phyloP scores from a whole-genome alignment of 805 yeast species.

The Candida broadrunensis region DNA sequence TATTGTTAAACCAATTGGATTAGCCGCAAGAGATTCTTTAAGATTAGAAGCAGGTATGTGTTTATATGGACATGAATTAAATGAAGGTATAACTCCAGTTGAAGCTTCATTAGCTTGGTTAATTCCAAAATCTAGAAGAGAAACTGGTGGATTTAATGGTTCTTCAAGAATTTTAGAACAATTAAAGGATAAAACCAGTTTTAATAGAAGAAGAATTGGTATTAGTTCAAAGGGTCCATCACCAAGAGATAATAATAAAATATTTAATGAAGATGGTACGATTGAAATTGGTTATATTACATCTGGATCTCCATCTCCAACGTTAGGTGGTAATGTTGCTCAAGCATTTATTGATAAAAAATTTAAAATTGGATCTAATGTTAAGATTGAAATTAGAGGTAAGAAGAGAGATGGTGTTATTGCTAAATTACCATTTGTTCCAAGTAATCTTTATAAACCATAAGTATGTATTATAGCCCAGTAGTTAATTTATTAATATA shows the following conservation, averaged over 20 bases:
- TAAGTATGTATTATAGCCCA: no score
- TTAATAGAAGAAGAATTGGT: conserved; percentile 68
- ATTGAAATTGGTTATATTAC: conserved; percentile 53
- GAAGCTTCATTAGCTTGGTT: conserved; percentile 91
- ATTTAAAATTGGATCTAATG: conserved; percentile 68
- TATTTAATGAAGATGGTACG: conserved; percentile 53
- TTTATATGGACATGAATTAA: conserved; percentile 88
- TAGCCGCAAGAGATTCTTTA: conserved; percentile 97
- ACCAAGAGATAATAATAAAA: conserved; percentile 76
- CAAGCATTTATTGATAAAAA: conserved; percentile 83
- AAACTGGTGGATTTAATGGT: conserved; percentile 67
- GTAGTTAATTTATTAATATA: no score
- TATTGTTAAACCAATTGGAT: conserved; percentile 79
- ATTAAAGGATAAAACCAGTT: conserved; percentile 59
- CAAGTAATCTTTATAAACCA: conserved; percentile 9
- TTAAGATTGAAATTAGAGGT: conserved; percentile 78
- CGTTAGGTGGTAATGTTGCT: conserved; percentile 75
- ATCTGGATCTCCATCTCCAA: conserved; percentile 62
- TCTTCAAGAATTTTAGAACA: conserved; percentile 65
- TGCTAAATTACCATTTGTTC: conserved; percentile 83
- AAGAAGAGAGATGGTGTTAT: conserved; percentile 73
- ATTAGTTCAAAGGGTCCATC: conserved; percentile 80
- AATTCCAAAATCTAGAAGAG: conserved; percentile 75
- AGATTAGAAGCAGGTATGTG: conserved; percentile 99
- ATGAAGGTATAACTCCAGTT: conserved; percentile 76